Base-by-base conservation (phyloP, 1,284 basidiomycete species). In the Apiotrichum domesticum region DNA sequence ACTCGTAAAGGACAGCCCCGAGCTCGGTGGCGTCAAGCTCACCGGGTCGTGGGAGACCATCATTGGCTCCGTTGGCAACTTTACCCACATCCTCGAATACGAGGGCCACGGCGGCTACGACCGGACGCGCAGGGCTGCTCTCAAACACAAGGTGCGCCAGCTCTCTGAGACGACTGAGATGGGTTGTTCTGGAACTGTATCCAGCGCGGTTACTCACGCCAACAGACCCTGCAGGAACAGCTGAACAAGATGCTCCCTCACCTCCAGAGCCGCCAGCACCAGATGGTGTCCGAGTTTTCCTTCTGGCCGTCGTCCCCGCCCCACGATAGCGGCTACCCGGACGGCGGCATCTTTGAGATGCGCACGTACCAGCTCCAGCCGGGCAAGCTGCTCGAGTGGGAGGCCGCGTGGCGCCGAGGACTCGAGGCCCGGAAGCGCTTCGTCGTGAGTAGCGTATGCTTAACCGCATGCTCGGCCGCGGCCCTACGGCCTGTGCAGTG, bases 331-430 rank as follows among this genome's bases (percentile, higher is more conserved):
- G 67, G 71, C 0, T 72, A 59, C 57, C 64, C 64, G 0, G 61
- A 87, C 68, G 92, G 93, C 14, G 93, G 93, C 6, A 80, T 97
- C 51, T 97, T 94, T 71, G 93, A 97, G 77, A 79, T 97, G 69
- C 82, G 93, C 64, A 85, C 83, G 46, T 97, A 97, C 77, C 65
- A 77, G 50, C 70, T 82, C 39, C 72, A 77, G 61, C 89, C 93
- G 1, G 94, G 93, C 13, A 85, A 85, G 9, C 79, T 97, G 52
- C 77, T 97, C 54, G 91, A 96, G 70, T 97, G 93, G 93, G 93
- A 97, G 72, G 81, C 84, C 56, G 82, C 90, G 59, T 97, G 94
- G 93, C 83, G 89, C 57, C 82, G 81, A 71, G 92, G 92, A 5
- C 87, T 94, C 55, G 91, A 94, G 73, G 92, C 90, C 13, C 84